A percentile compares a stretch with the other conserved stretches of the same genome.
Evolutionary conservation across 768 basidiomycete species (phyloP).

Genomic region (Lentinula sp.): DNA sequence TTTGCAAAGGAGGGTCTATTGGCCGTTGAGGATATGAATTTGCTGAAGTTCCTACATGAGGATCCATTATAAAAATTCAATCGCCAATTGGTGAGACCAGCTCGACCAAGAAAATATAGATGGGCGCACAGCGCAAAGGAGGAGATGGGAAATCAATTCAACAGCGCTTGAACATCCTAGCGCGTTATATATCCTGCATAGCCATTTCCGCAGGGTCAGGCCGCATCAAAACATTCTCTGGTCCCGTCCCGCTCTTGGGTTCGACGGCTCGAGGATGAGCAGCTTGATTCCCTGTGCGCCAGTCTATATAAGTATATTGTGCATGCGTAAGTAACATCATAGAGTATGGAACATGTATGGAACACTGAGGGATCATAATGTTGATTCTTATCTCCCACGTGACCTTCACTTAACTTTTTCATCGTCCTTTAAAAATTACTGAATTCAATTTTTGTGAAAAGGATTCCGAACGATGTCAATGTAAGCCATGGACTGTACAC

Average conservation of each 20-base stretch:
- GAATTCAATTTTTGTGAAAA: too few relatives aligned
- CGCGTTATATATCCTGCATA: constrained; percentile 3
- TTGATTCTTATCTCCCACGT: not conserved
- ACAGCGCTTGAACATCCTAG: not conserved
- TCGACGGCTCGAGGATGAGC: too few relatives aligned
- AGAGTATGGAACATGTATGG: too few relatives aligned
- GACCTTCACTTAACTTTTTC: not conserved
- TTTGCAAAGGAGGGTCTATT: constrained; percentile 13
- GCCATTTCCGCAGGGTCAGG: not conserved
- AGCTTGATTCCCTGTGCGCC: too few relatives aligned
- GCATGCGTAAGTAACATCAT: too few relatives aligned
- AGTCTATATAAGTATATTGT: too few relatives aligned
- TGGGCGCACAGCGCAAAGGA: constrained; percentile 6
- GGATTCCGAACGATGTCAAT: not conserved
- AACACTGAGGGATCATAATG: too few relatives aligned
- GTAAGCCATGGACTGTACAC: not conserved
- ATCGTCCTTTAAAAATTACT: not conserved
- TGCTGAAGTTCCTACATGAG: constrained; percentile 10
- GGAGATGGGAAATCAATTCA: not conserved
- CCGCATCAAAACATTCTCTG: not conserved
- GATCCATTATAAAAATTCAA: constrained; percentile 8
- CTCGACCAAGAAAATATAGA: constrained; percentile 11
- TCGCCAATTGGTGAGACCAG: constrained; percentile 17
- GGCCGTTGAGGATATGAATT: constrained; percentile 17
- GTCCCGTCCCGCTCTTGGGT: too few relatives aligned